Percentiles rank a stretch among this genome's conserved stretches.
These are phyloP conservation scores for Linum tenue DNA, from an alignment of 345 rosid species.

Conservation along the genomic window DNA sequence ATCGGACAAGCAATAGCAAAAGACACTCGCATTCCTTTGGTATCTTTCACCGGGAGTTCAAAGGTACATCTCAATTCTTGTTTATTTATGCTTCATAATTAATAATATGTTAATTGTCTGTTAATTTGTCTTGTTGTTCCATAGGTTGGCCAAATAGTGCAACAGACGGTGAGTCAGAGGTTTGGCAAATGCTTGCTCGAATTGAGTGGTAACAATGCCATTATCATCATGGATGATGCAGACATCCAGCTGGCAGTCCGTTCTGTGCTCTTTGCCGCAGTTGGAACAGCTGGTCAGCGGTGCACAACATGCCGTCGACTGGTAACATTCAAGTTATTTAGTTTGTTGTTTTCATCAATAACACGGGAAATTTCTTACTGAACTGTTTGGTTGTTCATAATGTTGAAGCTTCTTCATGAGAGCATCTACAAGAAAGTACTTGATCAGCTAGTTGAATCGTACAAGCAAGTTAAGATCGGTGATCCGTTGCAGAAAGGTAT, in stretches of 20 bases:
- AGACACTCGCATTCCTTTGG: constrained; percentile 68
- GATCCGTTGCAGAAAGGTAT: constrained; percentile 80
- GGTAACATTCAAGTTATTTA: constrained; percentile 31
- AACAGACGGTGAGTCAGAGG: constrained; percentile 71
- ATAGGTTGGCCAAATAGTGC: constrained; percentile 80
- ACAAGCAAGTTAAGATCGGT: constrained; percentile 88
- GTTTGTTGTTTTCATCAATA: constrained; percentile 1
- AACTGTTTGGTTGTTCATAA: constrained; percentile 13
- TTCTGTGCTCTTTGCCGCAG: constrained; percentile 87
- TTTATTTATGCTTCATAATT: not conserved
- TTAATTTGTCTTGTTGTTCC: not conserved
- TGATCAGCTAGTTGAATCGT: constrained; percentile 59
- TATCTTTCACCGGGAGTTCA: constrained; percentile 92
- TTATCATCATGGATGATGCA: constrained; percentile 89
- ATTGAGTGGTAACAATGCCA: constrained; percentile 92
- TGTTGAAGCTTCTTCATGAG: constrained; percentile 76
- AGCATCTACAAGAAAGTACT: constrained; percentile 58
- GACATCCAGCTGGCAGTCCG: constrained; percentile 76
- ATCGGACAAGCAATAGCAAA: constrained; percentile 89
- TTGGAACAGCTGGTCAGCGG: constrained; percentile 98
- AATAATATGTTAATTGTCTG: not conserved
- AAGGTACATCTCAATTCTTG: constrained; percentile 37
- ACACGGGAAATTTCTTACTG: constrained; percentile 1
- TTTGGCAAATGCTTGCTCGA: constrained; percentile 91
- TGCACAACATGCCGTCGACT: constrained; percentile 99